Percentiles rank a stretch among this genome's conserved stretches.
These are phyloP conservation scores for Trichoderma orchidacearum DNA, from an alignment of 495 filamentous ascomycete genomes.

Conservation along the genomic window DNA sequence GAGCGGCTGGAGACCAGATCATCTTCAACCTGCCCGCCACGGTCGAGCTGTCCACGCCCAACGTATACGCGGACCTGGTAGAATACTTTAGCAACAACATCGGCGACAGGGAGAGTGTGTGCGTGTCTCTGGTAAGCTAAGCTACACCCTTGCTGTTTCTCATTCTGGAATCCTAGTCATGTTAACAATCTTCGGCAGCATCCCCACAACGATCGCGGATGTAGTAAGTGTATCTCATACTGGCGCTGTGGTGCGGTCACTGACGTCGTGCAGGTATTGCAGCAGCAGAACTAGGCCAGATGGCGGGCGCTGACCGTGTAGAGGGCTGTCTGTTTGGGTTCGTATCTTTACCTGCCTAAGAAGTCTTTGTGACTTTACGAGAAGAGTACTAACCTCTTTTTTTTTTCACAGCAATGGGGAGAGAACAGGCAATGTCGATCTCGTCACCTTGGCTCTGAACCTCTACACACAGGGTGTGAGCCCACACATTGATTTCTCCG, in stretches of 20 bases:
- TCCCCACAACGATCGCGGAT: constrained; percentile 90
- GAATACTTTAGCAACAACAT: constrained; percentile 87
- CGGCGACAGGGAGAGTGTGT: constrained; percentile 67
- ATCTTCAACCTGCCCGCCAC: constrained; percentile 98
- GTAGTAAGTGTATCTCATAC: constrained; percentile 21
- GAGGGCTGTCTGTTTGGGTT: constrained; percentile 41
- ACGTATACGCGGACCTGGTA: constrained; percentile 92
- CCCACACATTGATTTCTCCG: constrained; percentile 82
- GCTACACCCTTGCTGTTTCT: neutral
- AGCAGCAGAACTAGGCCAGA: constrained; percentile 77
- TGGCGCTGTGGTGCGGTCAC: constrained; percentile 10
- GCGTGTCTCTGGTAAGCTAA: constrained; percentile 45
- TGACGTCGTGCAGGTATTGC: constrained; percentile 43
- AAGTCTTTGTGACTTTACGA: neutral
- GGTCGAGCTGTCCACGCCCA: constrained; percentile 91
- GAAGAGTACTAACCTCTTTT: neutral
- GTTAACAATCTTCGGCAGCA: constrained; percentile 28
- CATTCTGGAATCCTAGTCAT: neutral
- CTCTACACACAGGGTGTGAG: constrained; percentile 92
- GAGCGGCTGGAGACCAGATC: constrained; percentile 55
- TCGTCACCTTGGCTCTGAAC: constrained; percentile 89
- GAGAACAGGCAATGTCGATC: constrained; percentile 89
- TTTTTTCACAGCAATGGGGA: constrained; percentile 31
- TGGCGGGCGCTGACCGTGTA: constrained; percentile 93
- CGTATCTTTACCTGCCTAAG: neutral